Evolutionary conservation across 1,284 basidiomycete genomes (phyloP), one percentile per base, ranked within the genome.

Genomic region (Apiotrichum porosum): DNA sequence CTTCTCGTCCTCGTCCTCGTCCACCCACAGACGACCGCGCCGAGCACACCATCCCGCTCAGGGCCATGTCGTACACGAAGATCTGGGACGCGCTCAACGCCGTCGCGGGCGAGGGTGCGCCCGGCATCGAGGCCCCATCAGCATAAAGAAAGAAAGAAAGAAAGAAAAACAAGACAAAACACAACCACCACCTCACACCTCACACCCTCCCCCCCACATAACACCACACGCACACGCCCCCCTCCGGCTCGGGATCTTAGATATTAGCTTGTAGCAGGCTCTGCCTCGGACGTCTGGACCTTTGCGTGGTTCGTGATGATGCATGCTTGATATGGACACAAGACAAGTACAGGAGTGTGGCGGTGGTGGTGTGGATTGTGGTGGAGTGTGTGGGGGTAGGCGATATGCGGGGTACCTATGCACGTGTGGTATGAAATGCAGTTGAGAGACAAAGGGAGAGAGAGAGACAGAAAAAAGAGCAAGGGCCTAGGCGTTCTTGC

Each of bases 401-500:
- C n/a, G n/a, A n/a, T n/a, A n/a, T n/a, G n/a, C n/a, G n/a, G n/a
- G n/a, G n/a, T n/a, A n/a, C n/a, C n/a, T n/a, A n/a, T n/a, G n/a
- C n/a, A n/a, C n/a, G n/a, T n/a, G n/a, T n/a, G n/a, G n/a, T n/a
- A n/a, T n/a, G n/a, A n/a, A n/a, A n/a, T n/a, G n/a, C n/a, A n/a
- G n/a, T n/a, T n/a, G 12, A 21, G 12, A 19, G 18, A 19, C 21
- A 21, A 9, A 35, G 34, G 22, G 13, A 13, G 15, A 40, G 9
- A 10, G 19, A 17, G 6, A 10, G 40, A 14, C 14, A 9, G 30
- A 17, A 39, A n/a, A 37, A 22, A 3, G 21, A 37, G 15, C 10
- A 5, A 12, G n/a, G 35, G 4, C 34, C 47, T 52, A 59, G 21
- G 51, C 32, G 40, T 55, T 55, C 49, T 70, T 71, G 56, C 64